These are phyloP conservation scores for Eucalyptus sideroxylon DNA, from an alignment of 345 rosid genomes.

Conservation along the genomic window DNA sequence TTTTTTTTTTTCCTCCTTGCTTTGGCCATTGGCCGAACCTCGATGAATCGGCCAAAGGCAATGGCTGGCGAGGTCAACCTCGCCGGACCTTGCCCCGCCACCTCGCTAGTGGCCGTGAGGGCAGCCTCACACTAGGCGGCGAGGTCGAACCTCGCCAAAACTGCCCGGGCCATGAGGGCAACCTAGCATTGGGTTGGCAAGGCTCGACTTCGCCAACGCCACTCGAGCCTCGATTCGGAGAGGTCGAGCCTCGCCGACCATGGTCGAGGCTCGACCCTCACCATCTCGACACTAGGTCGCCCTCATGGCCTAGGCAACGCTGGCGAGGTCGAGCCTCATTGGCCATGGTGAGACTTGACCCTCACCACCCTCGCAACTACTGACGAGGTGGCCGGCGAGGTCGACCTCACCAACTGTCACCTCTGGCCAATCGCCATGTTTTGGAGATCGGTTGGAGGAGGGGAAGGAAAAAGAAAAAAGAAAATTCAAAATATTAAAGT, in stretches of 20 bases:
- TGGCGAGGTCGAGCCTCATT: accelerated
- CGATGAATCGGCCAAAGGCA: accelerated
- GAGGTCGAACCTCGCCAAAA: too few relatives aligned
- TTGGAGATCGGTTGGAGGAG: accelerated
- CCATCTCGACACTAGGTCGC: accelerated
- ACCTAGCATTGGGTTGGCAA: accelerated
- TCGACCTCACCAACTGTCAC: accelerated
- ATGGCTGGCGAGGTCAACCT: too few relatives aligned
- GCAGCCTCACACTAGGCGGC: accelerated
- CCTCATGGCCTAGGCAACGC: accelerated
- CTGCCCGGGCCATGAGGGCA: accelerated
- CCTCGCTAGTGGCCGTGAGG: too few relatives aligned
- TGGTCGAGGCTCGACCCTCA: too few relatives aligned
- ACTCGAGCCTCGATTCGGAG: accelerated
- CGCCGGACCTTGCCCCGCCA: accelerated
- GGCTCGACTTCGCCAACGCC: too few relatives aligned
- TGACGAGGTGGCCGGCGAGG: accelerated
- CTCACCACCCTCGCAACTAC: accelerated
- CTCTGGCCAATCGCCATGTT: accelerated
- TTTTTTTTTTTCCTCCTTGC: too few relatives aligned
- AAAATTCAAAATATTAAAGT: too few relatives aligned
- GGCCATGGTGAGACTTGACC: too few relatives aligned
- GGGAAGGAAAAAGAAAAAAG: too few relatives aligned
- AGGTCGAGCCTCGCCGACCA: too few relatives aligned
- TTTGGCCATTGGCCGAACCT: accelerated